Conservation (phyloP, 1,284 basidiomycete genomes). For the Pseudozyma sp. region DNA sequence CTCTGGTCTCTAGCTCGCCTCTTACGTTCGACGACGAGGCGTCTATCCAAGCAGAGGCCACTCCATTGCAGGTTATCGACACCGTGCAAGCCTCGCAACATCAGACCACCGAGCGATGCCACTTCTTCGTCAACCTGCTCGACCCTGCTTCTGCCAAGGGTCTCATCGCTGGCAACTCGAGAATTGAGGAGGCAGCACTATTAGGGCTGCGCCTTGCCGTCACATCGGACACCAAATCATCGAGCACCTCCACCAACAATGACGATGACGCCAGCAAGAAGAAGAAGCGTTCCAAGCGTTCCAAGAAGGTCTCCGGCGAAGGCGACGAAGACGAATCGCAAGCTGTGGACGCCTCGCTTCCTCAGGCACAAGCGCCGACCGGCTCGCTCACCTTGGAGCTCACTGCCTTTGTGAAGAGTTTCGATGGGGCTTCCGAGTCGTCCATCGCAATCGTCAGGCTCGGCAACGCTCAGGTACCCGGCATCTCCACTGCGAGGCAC, state of each 20-base stretch:
- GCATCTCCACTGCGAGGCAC: conserved; percentile 14
- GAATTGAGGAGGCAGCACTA: conserved; percentile 36
- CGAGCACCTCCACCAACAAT: neutral
- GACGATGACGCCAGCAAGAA: conserved; percentile 29
- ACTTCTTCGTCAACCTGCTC: conserved; percentile 38
- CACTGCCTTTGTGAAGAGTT: conserved; percentile 33
- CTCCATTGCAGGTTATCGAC: conserved; percentile 21
- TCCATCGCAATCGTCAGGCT: conserved; percentile 20
- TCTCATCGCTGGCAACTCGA: conserved; percentile 23
- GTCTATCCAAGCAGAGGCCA: conserved; percentile 15
- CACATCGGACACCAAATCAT: conserved; percentile 17
- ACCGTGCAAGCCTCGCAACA: conserved; percentile 14
- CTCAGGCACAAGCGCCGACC: conserved; percentile 1
- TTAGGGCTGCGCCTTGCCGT: conserved; percentile 33
- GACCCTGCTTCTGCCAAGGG: conserved; percentile 28
- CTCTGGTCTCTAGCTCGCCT: conserved; percentile 18
- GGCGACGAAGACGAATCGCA: conserved; percentile 10
- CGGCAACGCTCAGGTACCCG: conserved; percentile 20
- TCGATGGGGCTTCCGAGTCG: conserved; percentile 27
- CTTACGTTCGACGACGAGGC: conserved; percentile 27
- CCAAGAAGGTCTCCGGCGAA: conserved; percentile 20
- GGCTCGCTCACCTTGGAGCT: conserved; percentile 32
- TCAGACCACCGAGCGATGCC: conserved; percentile 14
- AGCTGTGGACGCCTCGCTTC: neutral
- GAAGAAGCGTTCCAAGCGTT: conserved; percentile 40